Evolutionary conservation across 768 basidiomycete genomes (phyloP).

Genomic region (Sporobolomyces pararoseus): DNA sequence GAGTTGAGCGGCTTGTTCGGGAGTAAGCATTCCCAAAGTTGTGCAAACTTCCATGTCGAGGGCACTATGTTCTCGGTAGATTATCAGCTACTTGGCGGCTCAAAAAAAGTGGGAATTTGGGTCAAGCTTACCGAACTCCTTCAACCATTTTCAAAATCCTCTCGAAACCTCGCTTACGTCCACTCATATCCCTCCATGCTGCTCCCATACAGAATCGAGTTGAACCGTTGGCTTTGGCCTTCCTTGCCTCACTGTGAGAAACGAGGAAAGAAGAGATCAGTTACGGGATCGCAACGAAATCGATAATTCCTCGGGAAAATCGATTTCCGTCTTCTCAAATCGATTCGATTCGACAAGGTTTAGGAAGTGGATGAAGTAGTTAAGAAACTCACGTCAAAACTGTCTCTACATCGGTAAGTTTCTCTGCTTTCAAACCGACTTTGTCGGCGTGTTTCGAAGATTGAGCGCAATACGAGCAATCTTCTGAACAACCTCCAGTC

Average conservation of each 20-base stretch:
- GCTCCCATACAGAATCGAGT: slow-evolving; percentile 99
- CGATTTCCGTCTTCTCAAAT: too few species aligned
- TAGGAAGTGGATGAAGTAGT: too few species aligned
- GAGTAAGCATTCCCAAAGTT: slow-evolving; percentile 91
- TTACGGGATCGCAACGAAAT: not conserved
- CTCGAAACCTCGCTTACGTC: slow-evolving; percentile 89
- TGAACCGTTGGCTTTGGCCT: slow-evolving; percentile 92
- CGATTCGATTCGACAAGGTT: too few species aligned
- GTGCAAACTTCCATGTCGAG: slow-evolving; percentile 99
- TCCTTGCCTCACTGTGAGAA: slow-evolving; percentile 63
- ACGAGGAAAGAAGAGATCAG: not conserved
- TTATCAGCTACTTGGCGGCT: not conserved
- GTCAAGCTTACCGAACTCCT: slow-evolving; percentile 48
- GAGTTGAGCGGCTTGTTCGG: slow-evolving; percentile 83
- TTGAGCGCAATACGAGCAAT: slow-evolving; percentile 98
- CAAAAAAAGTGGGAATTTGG: not conserved
- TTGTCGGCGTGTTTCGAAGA: slow-evolving; percentile 86
- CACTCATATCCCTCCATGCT: slow-evolving; percentile 91
- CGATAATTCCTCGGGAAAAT: not conserved
- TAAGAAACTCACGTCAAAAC: slow-evolving; percentile 60
- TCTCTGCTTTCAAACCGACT: slow-evolving; percentile 70
- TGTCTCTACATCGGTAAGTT: slow-evolving; percentile 80
- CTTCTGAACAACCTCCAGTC: slow-evolving; percentile 95
- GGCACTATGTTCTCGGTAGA: slow-evolving; percentile 54
- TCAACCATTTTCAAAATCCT: slow-evolving; percentile 84